Percentiles rank a stretch among this genome's conserved stretches.
Evolutionary conservation across 2,329 filamentous ascomycete species (phyloP).

Genomic region (Arthrobotrys musiformis): DNA sequence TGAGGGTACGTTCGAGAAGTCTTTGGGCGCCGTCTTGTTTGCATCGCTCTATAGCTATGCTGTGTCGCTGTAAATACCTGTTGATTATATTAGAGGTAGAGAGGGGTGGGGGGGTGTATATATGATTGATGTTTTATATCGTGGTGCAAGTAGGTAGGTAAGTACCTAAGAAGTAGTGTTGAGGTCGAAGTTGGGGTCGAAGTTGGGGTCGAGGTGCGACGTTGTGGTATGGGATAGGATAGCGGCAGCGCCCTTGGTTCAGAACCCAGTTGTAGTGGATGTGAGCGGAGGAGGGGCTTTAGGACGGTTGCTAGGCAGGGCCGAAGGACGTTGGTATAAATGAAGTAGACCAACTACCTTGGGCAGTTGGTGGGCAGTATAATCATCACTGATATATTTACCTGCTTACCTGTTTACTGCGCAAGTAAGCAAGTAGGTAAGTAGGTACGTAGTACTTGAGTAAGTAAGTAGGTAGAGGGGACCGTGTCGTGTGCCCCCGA

Average conservation of each 20-base stretch:
- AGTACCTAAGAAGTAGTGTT: too few species aligned
- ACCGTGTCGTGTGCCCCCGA: background rate
- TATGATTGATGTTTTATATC: background rate
- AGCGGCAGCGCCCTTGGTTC: background rate
- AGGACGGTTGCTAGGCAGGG: background rate
- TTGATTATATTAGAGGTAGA: background rate
- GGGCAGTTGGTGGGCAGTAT: too few species aligned
- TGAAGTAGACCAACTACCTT: too few species aligned
- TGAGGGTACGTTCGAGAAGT: conserved; percentile 29
- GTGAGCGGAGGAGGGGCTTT: background rate
- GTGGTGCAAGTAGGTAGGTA: background rate
- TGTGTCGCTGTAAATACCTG: background rate
- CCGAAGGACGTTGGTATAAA: background rate
- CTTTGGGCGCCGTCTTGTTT: conserved; percentile 51
- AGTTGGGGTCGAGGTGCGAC: too few species aligned
- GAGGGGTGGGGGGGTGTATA: background rate
- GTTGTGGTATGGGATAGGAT: too few species aligned
- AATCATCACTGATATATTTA: too few species aligned
- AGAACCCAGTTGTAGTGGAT: background rate
- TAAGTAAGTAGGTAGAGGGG: background rate
- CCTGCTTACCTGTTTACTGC: too few species aligned
- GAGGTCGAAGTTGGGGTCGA: too few species aligned
- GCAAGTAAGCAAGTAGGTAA: too few species aligned
- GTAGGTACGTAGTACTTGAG: background rate
- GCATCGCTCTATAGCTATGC: conserved; percentile 45